Percentiles rank a stretch among this genome's conserved stretches.
Conservation (phyloP, 202 grass and related monocot genomes). For the Miscanthus sacchariflorus region DNA sequence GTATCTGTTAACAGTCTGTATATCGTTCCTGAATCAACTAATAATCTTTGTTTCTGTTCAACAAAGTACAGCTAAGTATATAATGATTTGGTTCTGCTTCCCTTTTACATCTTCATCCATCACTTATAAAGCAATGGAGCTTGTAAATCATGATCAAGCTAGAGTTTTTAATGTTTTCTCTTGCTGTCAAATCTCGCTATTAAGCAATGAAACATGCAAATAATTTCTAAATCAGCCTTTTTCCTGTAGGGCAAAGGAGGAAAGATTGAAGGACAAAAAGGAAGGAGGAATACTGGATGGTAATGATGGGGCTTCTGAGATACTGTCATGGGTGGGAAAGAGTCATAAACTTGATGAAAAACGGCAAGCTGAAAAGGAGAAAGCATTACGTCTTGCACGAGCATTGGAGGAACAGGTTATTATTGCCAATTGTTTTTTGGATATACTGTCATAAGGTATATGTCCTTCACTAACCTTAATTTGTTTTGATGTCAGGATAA, state of each 20-base stretch:
- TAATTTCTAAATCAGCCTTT: constrained; percentile 64
- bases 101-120: neutral
- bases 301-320: constrained; percentile 63
- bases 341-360: constrained; percentile 84
- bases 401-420: constrained; percentile 90
- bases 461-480: constrained; percentile 40
- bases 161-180: constrained; percentile 35
- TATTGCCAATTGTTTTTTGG: constrained; percentile 36
- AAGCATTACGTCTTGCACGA: constrained; percentile 77
- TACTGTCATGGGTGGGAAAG: constrained; percentile 88
- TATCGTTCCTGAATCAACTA: neutral
- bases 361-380: constrained; percentile 75
- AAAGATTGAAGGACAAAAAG: constrained; percentile 77
- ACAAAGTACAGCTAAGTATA: neutral
- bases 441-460: constrained; percentile 1
- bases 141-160: neutral
- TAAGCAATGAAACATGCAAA: constrained; percentile 48
- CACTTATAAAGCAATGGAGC: neutral
- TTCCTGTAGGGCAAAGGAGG: constrained; percentile 82
- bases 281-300: constrained; percentile 67
- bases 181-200: constrained; percentile 17
- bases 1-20: neutral
- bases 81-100: neutral
- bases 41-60: neutral
- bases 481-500: constrained; percentile 69